Evolutionary conservation across 179 eudicot species (phyloP).

Genomic region (Nepenthes alata): DNA sequence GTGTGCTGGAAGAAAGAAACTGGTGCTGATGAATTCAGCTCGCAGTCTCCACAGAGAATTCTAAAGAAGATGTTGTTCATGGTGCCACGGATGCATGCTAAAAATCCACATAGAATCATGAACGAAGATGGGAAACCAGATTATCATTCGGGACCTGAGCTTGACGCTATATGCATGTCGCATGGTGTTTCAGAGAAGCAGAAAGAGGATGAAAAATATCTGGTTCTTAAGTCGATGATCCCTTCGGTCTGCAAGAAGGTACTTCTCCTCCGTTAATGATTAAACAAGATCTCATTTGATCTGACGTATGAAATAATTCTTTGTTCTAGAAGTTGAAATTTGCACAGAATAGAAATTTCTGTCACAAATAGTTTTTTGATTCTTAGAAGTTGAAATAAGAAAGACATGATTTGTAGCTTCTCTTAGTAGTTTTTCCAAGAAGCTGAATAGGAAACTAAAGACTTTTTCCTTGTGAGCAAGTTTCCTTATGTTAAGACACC

Average conservation of each 20-base stretch:
- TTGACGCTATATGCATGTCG: conserved; percentile 15
- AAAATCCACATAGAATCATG: conserved; percentile 6
- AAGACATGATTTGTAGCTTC: no score
- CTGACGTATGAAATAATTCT: not conserved
- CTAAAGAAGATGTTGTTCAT: conserved; percentile 42
- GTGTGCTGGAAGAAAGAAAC: conserved; percentile 36
- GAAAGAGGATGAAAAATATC: conserved; percentile 30
- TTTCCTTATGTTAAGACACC: no score
- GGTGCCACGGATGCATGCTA: conserved; percentile 37
- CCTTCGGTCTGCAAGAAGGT: conserved; percentile 53
- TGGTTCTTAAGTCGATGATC: conserved; percentile 42
- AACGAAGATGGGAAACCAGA: conserved; percentile 16
- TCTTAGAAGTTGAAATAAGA: no score
- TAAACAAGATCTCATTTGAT: not conserved
- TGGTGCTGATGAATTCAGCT: not conserved
- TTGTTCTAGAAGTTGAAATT: conserved; percentile 6
- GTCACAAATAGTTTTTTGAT: no score
- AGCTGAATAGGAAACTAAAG: no score
- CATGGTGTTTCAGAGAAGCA: conserved; percentile 29
- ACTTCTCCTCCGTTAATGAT: not conserved
- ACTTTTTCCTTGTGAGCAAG: no score
- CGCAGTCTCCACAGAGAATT: conserved; percentile 24
- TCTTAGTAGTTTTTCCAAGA: no score
- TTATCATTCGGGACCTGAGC: conserved; percentile 16
- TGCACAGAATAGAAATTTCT: no score